Conservation (phyloP, 176 grass and related monocot species). For the Rhynchospora pubera region DNA sequence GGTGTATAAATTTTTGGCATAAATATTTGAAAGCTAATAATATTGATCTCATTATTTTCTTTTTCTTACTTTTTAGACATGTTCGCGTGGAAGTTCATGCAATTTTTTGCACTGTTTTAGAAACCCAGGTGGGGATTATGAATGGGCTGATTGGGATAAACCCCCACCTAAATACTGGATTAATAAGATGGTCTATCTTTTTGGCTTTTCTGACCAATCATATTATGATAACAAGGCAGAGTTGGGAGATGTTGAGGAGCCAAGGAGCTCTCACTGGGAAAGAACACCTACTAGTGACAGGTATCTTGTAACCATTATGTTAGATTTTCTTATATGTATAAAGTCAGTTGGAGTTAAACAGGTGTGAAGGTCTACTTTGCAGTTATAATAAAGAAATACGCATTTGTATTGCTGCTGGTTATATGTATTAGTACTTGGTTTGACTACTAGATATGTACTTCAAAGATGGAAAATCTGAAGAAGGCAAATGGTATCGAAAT, state of each 20-base stretch:
- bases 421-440: neutral
- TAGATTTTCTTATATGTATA: neutral
- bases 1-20: neutral
- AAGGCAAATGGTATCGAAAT: neutral
- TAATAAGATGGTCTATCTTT: conserved; percentile 75
- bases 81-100: conserved; percentile 70
- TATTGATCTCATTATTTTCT: conserved; percentile 1
- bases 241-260: conserved; percentile 27
- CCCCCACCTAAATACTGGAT: conserved; percentile 77
- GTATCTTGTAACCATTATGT: conserved; percentile 12
- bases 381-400: neutral
- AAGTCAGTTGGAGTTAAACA: neutral
- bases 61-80: conserved; percentile 51
- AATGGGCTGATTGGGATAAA: conserved; percentile 97
- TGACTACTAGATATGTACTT: neutral
- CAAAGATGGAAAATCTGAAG: neutral
- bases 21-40: neutral
- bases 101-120: conserved; percentile 96
- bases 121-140: conserved; percentile 95
- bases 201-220: conserved; percentile 56
- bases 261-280: conserved; percentile 37
- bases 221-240: conserved; percentile 31
- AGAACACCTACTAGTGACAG: conserved; percentile 39
- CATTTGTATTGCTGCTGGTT: neutral
- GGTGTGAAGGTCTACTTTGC: neutral